These are phyloP conservation scores for Penstemon davidsonii DNA, from an alignment of 257 asterid genomes.

Conservation along the genomic window DNA sequence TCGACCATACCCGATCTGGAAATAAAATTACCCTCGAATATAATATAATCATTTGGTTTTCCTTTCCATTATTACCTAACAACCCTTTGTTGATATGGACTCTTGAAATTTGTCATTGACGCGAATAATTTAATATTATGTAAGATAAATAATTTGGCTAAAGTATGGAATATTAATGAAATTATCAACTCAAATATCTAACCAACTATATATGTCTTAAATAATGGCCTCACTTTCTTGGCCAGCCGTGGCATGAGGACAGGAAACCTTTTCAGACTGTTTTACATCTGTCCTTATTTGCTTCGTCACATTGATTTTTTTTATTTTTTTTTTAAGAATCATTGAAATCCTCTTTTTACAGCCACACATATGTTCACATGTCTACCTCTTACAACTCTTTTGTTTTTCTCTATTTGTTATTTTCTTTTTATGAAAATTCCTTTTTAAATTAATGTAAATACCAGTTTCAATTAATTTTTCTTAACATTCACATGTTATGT, in stretches of 20 bases:
- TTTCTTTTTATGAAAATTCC: not conserved
- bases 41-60: too few species aligned
- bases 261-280: conserved; percentile 6
- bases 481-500: not conserved
- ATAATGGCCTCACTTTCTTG: conserved; percentile 19
- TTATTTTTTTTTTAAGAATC: not conserved
- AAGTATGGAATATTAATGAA: too few species aligned
- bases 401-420: not conserved
- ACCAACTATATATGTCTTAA: conserved; percentile 18
- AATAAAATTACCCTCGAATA: too few species aligned
- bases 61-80: too few species aligned
- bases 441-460: not conserved
- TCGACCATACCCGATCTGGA: too few species aligned
- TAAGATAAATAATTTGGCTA: too few species aligned
- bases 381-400: not conserved
- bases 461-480: not conserved
- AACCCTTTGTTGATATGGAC: too few species aligned
- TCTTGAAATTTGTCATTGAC: too few species aligned
- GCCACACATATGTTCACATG: conserved; percentile 18
- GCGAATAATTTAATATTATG: too few species aligned
- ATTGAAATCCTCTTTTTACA: conserved; percentile 21
- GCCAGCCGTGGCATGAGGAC: conserved; percentile 22
- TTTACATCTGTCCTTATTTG: conserved; percentile 32
- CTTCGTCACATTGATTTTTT: conserved; percentile 22
- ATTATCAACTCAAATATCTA: not conserved